Evolutionary conservation across 495 filamentous ascomycete genomes (phyloP).

Genomic region (Penicillium roqueforti): DNA sequence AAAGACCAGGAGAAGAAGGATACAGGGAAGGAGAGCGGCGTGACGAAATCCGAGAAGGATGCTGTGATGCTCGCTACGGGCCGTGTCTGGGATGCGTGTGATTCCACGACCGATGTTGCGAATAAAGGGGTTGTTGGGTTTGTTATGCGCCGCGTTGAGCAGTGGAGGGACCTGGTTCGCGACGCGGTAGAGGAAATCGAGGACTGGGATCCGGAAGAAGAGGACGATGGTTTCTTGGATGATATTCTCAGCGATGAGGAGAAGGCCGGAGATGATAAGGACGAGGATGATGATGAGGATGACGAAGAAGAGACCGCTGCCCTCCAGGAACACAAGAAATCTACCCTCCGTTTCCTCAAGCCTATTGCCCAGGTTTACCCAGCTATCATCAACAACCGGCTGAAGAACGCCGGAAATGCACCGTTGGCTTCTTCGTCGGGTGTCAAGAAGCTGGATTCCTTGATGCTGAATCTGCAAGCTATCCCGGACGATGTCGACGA

Average conservation of each 20-base stretch:
- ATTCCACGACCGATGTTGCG: slow-evolving; percentile 58
- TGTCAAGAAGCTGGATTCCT: slow-evolving; percentile 26
- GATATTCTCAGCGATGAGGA: slow-evolving; percentile 35
- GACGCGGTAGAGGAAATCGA: slow-evolving; percentile 82
- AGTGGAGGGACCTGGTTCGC: slow-evolving; percentile 65
- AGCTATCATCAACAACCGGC: slow-evolving; percentile 33
- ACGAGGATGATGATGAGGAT: slow-evolving; percentile 27
- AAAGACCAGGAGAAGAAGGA: slow-evolving; percentile 23
- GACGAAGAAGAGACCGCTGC: slow-evolving; percentile 29
- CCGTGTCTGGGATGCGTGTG: slow-evolving; percentile 62
- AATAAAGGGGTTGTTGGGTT: slow-evolving; percentile 61
- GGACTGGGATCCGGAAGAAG: slow-evolving; percentile 72
- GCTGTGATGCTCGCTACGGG: slow-evolving; percentile 42
- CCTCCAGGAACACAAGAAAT: slow-evolving; percentile 36
- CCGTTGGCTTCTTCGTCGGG: slow-evolving; percentile 12
- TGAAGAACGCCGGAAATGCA: slow-evolving; percentile 27
- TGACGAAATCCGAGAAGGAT: slow-evolving; percentile 37
- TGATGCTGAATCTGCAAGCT: slow-evolving; percentile 31
- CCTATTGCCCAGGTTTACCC: slow-evolving; percentile 42
- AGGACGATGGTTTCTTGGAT: slow-evolving; percentile 51
- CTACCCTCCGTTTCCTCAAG: slow-evolving; percentile 37
- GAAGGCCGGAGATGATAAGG: slow-evolving; percentile 44
- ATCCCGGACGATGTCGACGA: slow-evolving; percentile 48
- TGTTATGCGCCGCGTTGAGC: slow-evolving; percentile 56
- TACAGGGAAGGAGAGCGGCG: slow-evolving; percentile 22